Evolutionary conservation across 257 asterid species (phyloP), one percentile per base, ranked within the genome.

Genomic region (Nicotiana noctiflora): DNA sequence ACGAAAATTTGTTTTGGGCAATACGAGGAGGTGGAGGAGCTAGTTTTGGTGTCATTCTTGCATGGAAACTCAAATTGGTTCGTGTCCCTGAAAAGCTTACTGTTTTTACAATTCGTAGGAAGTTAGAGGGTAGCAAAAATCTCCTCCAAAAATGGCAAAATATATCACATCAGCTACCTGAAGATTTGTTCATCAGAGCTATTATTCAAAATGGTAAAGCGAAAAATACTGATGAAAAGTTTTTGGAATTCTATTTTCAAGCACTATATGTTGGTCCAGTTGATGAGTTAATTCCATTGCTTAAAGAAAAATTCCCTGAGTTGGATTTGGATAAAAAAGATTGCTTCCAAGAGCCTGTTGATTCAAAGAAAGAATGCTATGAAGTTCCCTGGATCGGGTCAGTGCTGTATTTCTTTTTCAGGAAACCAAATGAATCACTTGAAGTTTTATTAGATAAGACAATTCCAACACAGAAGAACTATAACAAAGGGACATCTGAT

Each of bases 11-110:
- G 2, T 44, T 72, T 72, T 72, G 59, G 77, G 77, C 59, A 1
- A 72, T 72, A 72, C 6, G 77, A 72, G 77, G 77, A 46, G 77
- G 77, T 44, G 77, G 77, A 72, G 77, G 77, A 46, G 77, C 77
- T 21, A 72, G 77, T 46, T 72, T 72, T 0, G 60, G 77, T 3
- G 77, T 72, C 23, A 72, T 72, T 72, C 59, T 72, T 21, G 60
- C 37, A 0, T 72, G 77, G 77, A 72, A 72, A 72, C 60, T 72
- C 1, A 21, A 72, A 72, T 12, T 72, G 7, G 59, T 46, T 72
- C 77, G 40, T 72, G 60, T 72, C 10, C 77, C 77, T 1, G 40
- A 72, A 13, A 72, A 72, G 60, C 2, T 72, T 13, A 72, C 59
- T 23, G 77, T 72, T 46, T 72, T 72, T 8, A 13, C 77, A 1